Percentiles rank a stretch among this genome's conserved stretches.
These are phyloP conservation scores for Phylloporus rhodoxanthus DNA, from an alignment of 768 basidiomycete genomes.

Conservation along the genomic window DNA sequence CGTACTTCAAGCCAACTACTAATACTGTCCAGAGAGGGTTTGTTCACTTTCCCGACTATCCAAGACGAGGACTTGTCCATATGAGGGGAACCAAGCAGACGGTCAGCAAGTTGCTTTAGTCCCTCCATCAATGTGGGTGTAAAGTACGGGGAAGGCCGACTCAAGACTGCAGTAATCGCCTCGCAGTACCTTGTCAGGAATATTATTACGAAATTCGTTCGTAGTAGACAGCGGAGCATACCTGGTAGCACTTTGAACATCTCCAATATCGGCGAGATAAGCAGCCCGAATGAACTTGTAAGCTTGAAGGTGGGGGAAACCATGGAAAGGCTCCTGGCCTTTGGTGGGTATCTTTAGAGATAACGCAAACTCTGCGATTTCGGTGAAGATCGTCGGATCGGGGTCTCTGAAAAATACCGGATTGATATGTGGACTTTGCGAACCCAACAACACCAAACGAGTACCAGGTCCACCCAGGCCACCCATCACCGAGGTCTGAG, in stretches of 20 bases:
- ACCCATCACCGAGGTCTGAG: constrained; percentile 69
- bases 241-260: constrained; percentile 72
- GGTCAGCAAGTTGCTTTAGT: constrained; percentile 71
- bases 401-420: constrained; percentile 56
- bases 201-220: background rate
- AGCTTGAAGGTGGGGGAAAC: constrained; percentile 80
- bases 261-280: constrained; percentile 74
- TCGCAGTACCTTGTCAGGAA: constrained; percentile 83
- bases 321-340: constrained; percentile 80
- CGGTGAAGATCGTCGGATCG: constrained; percentile 79
- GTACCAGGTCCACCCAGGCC: constrained; percentile 62
- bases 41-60: constrained; percentile 80
- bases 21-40: constrained; percentile 88
- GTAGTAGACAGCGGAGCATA: constrained; percentile 24
- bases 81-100: constrained; percentile 66
- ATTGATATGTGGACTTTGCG: constrained; percentile 46
- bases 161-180: constrained; percentile 68
- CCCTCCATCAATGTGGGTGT: constrained; percentile 64
- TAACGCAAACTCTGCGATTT: constrained; percentile 87
- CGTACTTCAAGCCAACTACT: constrained; percentile 90
- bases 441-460: constrained; percentile 71
- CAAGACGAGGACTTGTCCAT: constrained; percentile 77
- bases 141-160: constrained; percentile 59
- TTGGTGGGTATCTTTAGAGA: constrained; percentile 68
- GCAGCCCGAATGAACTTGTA: constrained; percentile 79